These are phyloP conservation scores for Plectosphaerella sp. DNA, from an alignment of 2,329 filamentous ascomycete species.

Conservation along the genomic window DNA sequence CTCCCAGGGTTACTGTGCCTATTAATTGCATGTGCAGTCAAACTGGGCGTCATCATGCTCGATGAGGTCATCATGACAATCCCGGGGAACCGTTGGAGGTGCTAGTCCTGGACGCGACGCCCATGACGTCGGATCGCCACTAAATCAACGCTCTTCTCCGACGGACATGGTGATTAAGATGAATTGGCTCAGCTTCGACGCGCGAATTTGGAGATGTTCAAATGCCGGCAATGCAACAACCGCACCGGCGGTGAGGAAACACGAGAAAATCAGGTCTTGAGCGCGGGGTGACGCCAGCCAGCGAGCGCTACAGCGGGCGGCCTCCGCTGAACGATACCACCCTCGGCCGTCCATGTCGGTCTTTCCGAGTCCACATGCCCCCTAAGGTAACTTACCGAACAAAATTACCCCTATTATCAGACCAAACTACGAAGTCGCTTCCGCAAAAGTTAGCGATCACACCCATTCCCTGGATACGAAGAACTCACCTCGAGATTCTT, in stretches of 20 bases:
- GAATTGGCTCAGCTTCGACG: not conserved
- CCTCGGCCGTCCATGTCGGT: no score
- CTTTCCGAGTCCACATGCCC: no score
- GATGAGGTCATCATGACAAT: not conserved
- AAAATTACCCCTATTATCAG: not conserved
- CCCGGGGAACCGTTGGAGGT: not conserved
- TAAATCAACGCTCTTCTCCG: not conserved
- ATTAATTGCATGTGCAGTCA: not conserved
- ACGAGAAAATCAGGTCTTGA: not conserved
- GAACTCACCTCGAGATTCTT: not conserved
- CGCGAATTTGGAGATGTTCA: not conserved
- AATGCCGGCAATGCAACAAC: not conserved
- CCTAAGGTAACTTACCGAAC: no score
- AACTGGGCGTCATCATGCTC: not conserved
- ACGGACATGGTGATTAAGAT: not conserved
- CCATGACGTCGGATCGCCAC: not conserved
- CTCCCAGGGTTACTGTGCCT: not conserved
- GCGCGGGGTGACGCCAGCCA: not conserved
- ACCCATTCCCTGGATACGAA: not conserved
- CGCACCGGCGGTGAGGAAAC: not conserved
- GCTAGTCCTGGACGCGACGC: not conserved
- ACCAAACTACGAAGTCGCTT: not conserved
- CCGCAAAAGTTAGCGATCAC: not conserved
- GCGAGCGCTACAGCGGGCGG: not conserved
- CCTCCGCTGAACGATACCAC: no score